Evolutionary conservation across 306 rosid species (phyloP), one percentile per base, ranked within the genome.

Genomic region (Rosa chinensis): DNA sequence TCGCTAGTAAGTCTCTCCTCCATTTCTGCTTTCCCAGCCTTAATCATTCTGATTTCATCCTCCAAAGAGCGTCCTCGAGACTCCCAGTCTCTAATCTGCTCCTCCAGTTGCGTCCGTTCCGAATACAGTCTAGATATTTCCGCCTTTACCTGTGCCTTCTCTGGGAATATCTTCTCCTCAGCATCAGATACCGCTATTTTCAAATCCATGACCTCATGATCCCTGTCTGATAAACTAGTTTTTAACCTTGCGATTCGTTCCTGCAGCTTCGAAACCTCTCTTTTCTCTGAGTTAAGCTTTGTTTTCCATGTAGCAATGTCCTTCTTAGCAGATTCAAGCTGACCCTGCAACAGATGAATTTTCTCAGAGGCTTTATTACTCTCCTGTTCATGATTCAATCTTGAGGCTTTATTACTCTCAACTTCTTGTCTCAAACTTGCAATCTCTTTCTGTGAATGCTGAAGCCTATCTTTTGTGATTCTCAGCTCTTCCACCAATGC

Each of bases 141-240:
- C 0, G 96, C 81, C 88, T 92, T 92, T 79, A 94, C 74, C 66
- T 92, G 89, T 75, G 92, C 84, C 88, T 96, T 96, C 85, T 96
- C 99, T 0, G 99, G 99, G 83, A 96, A 96, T 64, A 96, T 91
- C 81, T 96, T 96, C 88, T 90, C 78, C 92, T 96, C 98, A 0
- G 99, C 98, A 79, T 96, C 99, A 3, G 99, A 96, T 35, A 96
- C 96, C 1, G 84, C 98, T 13, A 86, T 76, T 84, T 96, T 96
- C 84, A 96, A 87, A 73, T 93, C 97, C 92, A 94, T 80, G 74
- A 90, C 77, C 85, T 96, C 99, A 9, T 82, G 88, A 63, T 89
- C 96, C 40, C 99, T 89, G 85, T 89, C 99, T 18, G 87, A 73
- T 69, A 96, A 88, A 82, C 98, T 93, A 42, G 79, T 25, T 88